These are phyloP conservation scores for Tylopilus subfusipes DNA, from an alignment of 768 basidiomycete species.

Conservation along the genomic window DNA sequence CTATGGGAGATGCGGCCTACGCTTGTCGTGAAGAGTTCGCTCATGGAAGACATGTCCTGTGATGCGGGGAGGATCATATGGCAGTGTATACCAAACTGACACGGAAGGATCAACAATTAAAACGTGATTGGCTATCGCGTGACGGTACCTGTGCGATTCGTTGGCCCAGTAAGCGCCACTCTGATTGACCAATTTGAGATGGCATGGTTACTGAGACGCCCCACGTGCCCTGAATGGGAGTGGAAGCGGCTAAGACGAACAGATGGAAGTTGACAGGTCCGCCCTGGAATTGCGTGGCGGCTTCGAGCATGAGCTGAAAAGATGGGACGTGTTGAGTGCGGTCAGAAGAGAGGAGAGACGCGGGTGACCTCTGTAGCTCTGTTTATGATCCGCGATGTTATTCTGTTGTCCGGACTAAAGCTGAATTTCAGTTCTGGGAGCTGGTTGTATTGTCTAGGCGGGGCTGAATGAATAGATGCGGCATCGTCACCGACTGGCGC, in stretches of 20 bases:
- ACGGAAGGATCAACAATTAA: slow-evolving; percentile 18
- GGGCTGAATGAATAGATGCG: slow-evolving; percentile 13
- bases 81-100: slow-evolving; percentile 52
- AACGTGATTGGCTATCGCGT: slow-evolving; percentile 2
- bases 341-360: not conserved
- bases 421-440: slow-evolving; percentile 43
- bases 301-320: slow-evolving; percentile 27
- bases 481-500: slow-evolving; percentile 36
- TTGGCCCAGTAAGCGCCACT: slow-evolving; percentile 42
- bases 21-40: slow-evolving; percentile 48
- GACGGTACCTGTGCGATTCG: slow-evolving; percentile 43
- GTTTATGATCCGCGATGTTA: slow-evolving; percentile 43
- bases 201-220: slow-evolving; percentile 22
- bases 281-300: slow-evolving; percentile 29
- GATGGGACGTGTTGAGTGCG: not conserved
- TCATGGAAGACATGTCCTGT: slow-evolving; percentile 45
- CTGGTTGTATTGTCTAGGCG: slow-evolving; percentile 42
- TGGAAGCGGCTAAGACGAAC: slow-evolving; percentile 51
- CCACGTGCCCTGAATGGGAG: slow-evolving; percentile 36
- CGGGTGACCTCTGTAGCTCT: slow-evolving; percentile 43
- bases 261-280: slow-evolving; percentile 44
- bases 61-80: slow-evolving; percentile 53
- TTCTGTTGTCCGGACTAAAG: slow-evolving; percentile 39
- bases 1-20: slow-evolving; percentile 22
- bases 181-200: slow-evolving; percentile 32